Percentiles rank a stretch among this genome's conserved stretches.
These are phyloP conservation scores for Penicillium diatomitis DNA, from an alignment of 495 filamentous ascomycete species.

Conservation along the genomic window DNA sequence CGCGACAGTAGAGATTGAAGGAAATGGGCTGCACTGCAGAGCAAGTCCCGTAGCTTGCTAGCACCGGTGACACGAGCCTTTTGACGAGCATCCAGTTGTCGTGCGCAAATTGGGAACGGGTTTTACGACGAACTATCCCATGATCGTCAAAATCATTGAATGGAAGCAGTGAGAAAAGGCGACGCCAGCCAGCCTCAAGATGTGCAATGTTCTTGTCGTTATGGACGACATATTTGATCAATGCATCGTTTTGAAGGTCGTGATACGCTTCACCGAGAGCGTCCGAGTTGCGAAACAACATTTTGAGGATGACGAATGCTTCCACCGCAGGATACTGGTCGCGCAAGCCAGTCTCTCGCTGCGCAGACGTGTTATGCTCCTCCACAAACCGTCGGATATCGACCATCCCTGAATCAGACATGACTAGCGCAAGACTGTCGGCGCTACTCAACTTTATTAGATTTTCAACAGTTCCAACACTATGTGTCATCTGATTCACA, in stretches of 20 bases:
- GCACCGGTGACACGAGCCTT: conserved; percentile 51
- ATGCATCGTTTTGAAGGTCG: conserved; percentile 46
- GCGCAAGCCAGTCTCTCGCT: conserved; percentile 58
- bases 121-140: conserved; percentile 51
- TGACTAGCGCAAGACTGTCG: conserved; percentile 32
- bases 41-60: conserved; percentile 55
- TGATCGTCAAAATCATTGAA: conserved; percentile 62
- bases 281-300: conserved; percentile 43
- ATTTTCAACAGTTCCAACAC: conserved; percentile 13
- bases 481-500: conserved; percentile 1
- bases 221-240: conserved; percentile 3
- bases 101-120: conserved; percentile 39
- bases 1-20: conserved; percentile 75
- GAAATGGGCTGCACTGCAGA: conserved; percentile 44
- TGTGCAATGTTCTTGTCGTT: conserved; percentile 36
- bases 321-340: conserved; percentile 48
- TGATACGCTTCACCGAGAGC: conserved; percentile 19
- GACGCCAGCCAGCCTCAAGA: conserved; percentile 65
- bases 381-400: conserved; percentile 54
- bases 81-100: conserved; percentile 73
- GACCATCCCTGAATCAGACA: conserved; percentile 30
- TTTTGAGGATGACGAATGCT: conserved; percentile 56
- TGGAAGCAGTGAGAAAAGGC: conserved; percentile 67
- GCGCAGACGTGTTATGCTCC: conserved; percentile 42
- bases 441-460: conserved; percentile 23